Evolutionary conservation across 1,139 yeast genomes (phyloP), one percentile per base, ranked within the genome.

Genomic region (Petasospora fabianii): DNA sequence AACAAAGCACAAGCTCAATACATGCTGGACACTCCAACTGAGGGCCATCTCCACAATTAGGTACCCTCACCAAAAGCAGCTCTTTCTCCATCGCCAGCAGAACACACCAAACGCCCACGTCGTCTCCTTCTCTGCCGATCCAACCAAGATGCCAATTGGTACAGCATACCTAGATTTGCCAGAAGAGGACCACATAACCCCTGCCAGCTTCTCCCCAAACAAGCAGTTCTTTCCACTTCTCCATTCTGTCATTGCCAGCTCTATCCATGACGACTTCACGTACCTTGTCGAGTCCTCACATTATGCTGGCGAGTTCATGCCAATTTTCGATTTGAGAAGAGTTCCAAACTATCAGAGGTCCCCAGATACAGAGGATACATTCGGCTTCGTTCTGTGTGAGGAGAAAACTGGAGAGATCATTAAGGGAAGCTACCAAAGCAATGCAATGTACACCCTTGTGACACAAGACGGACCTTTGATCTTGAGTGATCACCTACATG

Each of bases 331-430:
- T 55, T 69, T 81, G 47, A 67, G 94, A 44, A 76, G 72, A 38
- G 71, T 78, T 3, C 90, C 94, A 1, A 65, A 75, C 18, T 77
- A 74, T 48, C 85, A 85, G 11, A 69, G 94, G 42, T 72, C 77
- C 16, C 88, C 94, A 0, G 84, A 80, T 18, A 75, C 83, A 5
- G 87, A 81, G 46, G 83, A 82, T 52, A 78, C 79, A 1, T 66
- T 80, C 43, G 95, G 95, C 1, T 83, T 81, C 52, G 79, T 84
- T 6, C 71, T 71, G 48, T 81, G 85, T 5, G 74, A 75, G 48
- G 61, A 54, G 0, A 59, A 66, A n/a, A 8, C 22, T 8, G 83
- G 84, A 1, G 65, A 68, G 38, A 80, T 84, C 46, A 61, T 77
- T 3, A 67, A 68, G 1, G 71, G 63, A 2, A 65, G 77, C n/a